Percentiles rank a stretch among this genome's conserved stretches.
These are phyloP conservation scores for Kalanchoe fedtschenkoi DNA, from an alignment of 164 flowering plant species.

Conservation along the genomic window DNA sequence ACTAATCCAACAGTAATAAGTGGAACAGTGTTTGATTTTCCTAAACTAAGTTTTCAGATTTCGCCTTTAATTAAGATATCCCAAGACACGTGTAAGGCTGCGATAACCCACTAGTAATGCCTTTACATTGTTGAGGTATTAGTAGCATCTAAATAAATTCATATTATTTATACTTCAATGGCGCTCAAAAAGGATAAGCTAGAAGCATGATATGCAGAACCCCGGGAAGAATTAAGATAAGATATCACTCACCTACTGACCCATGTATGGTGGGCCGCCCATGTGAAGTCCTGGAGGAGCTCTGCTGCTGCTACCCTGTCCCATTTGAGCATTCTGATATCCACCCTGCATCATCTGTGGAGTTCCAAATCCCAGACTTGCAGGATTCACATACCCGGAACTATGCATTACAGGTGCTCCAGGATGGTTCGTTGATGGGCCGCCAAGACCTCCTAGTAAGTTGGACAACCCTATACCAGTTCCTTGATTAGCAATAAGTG, in stretches of 20 bases:
- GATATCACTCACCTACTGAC: slow-evolving; percentile 26
- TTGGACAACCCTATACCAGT: slow-evolving; percentile 55
- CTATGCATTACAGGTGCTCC: slow-evolving; percentile 20
- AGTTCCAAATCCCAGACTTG: slow-evolving; percentile 30
- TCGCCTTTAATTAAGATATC: too few species aligned
- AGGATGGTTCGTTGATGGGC: slow-evolving; percentile 26
- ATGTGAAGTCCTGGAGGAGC: slow-evolving; percentile 15
- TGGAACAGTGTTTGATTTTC: too few species aligned
- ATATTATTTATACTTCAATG: too few species aligned
- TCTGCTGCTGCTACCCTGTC: slow-evolving; percentile 20
- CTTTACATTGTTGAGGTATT: not conserved
- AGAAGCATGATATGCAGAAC: not conserved
- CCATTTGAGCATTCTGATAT: slow-evolving; percentile 25
- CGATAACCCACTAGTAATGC: not conserved
- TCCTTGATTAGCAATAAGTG: slow-evolving; percentile 56
- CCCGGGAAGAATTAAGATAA: not conserved
- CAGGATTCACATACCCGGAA: slow-evolving; percentile 34
- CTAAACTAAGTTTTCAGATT: too few species aligned
- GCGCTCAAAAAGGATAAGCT: not conserved
- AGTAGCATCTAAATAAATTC: not conserved
- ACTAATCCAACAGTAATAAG: too few species aligned
- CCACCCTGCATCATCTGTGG: slow-evolving; percentile 45
- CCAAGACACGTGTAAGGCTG: too few species aligned
- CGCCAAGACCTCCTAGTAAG: slow-evolving; percentile 43
- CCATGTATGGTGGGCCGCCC: slow-evolving; percentile 26